Percentiles rank a stretch among this genome's conserved stretches.
phyloP scores from a whole-genome alignment of 2,329 filamentous ascomycete species.

The Colletotrichum simmondsii region DNA sequence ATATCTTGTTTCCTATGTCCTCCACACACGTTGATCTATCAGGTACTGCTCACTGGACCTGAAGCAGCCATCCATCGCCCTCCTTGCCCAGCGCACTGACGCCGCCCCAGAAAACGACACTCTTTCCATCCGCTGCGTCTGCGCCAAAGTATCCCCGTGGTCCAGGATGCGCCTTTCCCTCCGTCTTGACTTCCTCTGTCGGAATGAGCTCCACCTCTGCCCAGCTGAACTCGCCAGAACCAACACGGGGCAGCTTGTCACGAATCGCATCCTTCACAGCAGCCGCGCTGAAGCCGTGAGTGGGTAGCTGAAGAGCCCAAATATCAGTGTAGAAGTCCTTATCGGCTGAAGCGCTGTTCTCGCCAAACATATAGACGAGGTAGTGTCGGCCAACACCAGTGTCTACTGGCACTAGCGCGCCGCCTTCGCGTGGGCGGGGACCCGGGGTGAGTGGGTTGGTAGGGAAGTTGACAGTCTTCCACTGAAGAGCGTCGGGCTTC shows the following conservation, averaged over 20 bases:
- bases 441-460: slow-evolving; percentile 50
- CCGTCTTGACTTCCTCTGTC: slow-evolving; percentile 52
- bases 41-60: slow-evolving; percentile 26
- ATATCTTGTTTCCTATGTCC: neutral
- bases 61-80: slow-evolving; percentile 52
- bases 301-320: slow-evolving; percentile 63
- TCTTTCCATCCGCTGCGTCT: slow-evolving; percentile 54
- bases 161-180: slow-evolving; percentile 53
- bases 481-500: slow-evolving; percentile 43
- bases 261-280: slow-evolving; percentile 61
- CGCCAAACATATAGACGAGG: slow-evolving; percentile 61
- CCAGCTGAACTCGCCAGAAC: slow-evolving; percentile 61
- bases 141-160: slow-evolving; percentile 52
- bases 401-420: slow-evolving; percentile 56
- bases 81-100: slow-evolving; percentile 52
- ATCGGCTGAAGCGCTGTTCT: slow-evolving; percentile 37
- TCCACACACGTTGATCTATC: neutral
- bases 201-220: slow-evolving; percentile 59
- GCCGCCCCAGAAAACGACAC: slow-evolving; percentile 65
- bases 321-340: slow-evolving; percentile 52
- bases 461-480: slow-evolving; percentile 49
- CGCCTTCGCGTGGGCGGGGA: slow-evolving; percentile 54
- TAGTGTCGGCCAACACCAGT: slow-evolving; percentile 64
- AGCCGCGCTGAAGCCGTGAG: slow-evolving; percentile 56
- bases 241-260: slow-evolving; percentile 50